Conservation (phyloP, 208 protist genomes). For the Novymonas esmeraldas region DNA sequence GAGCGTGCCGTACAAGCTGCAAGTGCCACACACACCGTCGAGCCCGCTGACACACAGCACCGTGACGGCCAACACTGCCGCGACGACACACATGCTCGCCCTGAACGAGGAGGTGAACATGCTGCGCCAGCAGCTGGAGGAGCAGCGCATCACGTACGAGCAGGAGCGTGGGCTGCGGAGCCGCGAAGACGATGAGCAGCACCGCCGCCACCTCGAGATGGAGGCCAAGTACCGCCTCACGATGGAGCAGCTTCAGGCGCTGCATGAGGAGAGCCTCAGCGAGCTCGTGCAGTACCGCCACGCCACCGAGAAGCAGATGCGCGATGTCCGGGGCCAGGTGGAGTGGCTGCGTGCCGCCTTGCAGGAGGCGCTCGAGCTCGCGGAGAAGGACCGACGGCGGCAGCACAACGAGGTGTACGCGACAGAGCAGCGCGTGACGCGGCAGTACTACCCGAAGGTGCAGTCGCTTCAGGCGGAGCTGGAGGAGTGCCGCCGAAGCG, state of each 20-base stretch:
- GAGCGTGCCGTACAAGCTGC: constrained; percentile 26
- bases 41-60: constrained; percentile 1
- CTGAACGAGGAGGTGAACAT: constrained; percentile 52
- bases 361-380: constrained; percentile 33
- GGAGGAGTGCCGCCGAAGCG: constrained; percentile 19
- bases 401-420: constrained; percentile 35
- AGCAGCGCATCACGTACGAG: constrained; percentile 66
- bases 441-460: constrained; percentile 36
- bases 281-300: constrained; percentile 70
- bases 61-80: constrained; percentile 16
- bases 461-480: constrained; percentile 40
- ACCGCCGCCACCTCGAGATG: constrained; percentile 36
- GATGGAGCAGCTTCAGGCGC: constrained; percentile 48
- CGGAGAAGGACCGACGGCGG: constrained; percentile 41
- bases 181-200: constrained; percentile 33
- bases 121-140: constrained; percentile 67
- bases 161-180: constrained; percentile 47
- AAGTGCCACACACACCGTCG: constrained; percentile 10
- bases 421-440: constrained; percentile 26
- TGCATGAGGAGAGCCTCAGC: constrained; percentile 54
- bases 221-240: constrained; percentile 31
- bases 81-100: constrained; percentile 44
- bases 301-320: constrained; percentile 41
- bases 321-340: constrained; percentile 38
- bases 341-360: constrained; percentile 50